Base-by-base conservation (phyloP, 78 protist species). In the Bodo saltans region DNA sequence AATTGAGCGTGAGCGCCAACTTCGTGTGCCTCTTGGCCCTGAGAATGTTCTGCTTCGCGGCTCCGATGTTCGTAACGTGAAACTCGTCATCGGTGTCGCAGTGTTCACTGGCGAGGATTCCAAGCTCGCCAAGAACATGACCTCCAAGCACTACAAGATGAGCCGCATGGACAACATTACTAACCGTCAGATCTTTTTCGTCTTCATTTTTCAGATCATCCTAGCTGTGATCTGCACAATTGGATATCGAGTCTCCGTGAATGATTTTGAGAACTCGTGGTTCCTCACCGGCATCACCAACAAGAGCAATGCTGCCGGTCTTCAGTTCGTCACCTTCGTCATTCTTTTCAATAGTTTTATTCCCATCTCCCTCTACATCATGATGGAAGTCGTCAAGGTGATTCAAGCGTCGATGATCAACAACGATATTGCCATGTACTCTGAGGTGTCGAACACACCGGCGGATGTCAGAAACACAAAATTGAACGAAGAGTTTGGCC, bases 311-410 rank as follows among this genome's bases (percentile, higher is more conserved):
- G 40, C 1, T 34, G 69, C 35, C 38, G 33, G 35, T 72, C 21
- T 70, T 37, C 83, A 83, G 1, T 88, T 88, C 80, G 11, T 85
- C 30, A 92, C 94, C 17, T 94, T 93, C 79, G 47, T 94, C n/a
- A 92, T 96, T 34, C 91, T 96, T 41, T 92, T 83, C 92, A 91
- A 90, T 85, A 93, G 91, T 60, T 33, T 91, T 29, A 90, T 93
- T 4, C 97, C 97, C 42, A 88, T 95, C 47, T 91, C 96, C 0
- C 90, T 93, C 78, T 92, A 92, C 88, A 92, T 96, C 69, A 70
- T 93, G 28, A 42, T 96, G 94, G 98, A 96, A 79, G 68, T 93
- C 25, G 95, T 92, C 67, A 92, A 93, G 86, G 42, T 78, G 41
- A 38, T 90, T 42, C 90, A 93, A 73, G 93, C 92, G 29, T 33